These are phyloP conservation scores for Aureobasidium sp. DNA, from an alignment of 2,329 filamentous ascomycete genomes.

Conservation along the genomic window DNA sequence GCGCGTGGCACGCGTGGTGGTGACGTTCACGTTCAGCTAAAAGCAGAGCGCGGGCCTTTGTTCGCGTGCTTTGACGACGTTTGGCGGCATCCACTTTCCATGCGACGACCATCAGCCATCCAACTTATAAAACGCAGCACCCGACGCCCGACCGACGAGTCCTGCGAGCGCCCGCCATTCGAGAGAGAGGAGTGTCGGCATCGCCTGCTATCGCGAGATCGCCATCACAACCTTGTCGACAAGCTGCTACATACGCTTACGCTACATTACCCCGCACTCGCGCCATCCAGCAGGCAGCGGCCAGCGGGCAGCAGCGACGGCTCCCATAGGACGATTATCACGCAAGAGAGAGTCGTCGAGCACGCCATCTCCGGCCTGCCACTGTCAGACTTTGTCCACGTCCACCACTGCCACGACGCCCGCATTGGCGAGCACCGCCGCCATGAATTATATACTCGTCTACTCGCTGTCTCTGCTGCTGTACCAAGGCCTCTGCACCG, in stretches of 20 bases:
- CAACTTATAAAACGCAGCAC: background rate
- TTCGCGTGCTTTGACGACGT: constrained; percentile 4
- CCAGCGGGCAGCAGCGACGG: background rate
- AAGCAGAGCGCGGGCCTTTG: background rate
- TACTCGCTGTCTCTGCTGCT: constrained; percentile 18
- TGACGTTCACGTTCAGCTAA: background rate
- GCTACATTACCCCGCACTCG: constrained; percentile 11
- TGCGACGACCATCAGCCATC: too few relatives aligned
- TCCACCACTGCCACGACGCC: background rate
- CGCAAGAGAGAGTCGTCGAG: constrained; percentile 3
- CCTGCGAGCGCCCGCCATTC: background rate
- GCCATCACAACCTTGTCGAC: background rate
- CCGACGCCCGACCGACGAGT: background rate
- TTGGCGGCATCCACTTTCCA: background rate
- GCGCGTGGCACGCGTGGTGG: background rate
- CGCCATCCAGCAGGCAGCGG: background rate
- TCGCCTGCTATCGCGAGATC: background rate
- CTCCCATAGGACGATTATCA: constrained; percentile 9
- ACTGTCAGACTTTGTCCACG: background rate
- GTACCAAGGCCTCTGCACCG: constrained; percentile 15
- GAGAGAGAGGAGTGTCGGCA: background rate
- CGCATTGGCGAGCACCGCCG: background rate
- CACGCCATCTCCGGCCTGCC: constrained; percentile 8
- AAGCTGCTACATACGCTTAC: too few relatives aligned
- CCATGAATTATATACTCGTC: constrained; percentile 18